Conservation (phyloP, 2,329 filamentous ascomycete species). For the Aureobasidium lini region DNA sequence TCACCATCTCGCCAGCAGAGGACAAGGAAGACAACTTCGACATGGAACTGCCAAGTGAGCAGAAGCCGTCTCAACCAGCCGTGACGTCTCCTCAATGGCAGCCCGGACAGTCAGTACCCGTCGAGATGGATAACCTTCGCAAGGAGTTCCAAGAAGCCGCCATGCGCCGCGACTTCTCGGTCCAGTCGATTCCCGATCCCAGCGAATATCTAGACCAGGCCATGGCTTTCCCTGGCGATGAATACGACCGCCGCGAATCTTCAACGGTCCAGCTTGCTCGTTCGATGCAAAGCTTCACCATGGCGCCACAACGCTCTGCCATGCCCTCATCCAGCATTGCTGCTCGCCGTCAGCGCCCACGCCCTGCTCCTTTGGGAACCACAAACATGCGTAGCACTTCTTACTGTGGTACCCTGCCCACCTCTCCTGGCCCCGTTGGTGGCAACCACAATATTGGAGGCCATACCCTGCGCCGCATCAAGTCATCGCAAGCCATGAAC, state of each 20-base stretch:
- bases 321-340: slow-evolving; percentile 32
- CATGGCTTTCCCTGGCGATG: slow-evolving; percentile 25
- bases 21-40: slow-evolving; percentile 4
- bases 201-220: slow-evolving; percentile 23
- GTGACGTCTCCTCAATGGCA: slow-evolving; percentile 26
- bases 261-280: slow-evolving; percentile 27
- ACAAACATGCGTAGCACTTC: slow-evolving; percentile 35
- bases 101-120: slow-evolving; percentile 29
- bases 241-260: slow-evolving; percentile 25
- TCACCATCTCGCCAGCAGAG: slow-evolving; percentile 10
- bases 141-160: slow-evolving; percentile 27
- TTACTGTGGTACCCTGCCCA: slow-evolving; percentile 33
- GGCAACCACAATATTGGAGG: slow-evolving; percentile 28
- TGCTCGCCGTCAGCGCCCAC: slow-evolving; percentile 32
- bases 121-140: slow-evolving; percentile 27
- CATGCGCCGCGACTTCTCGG: slow-evolving; percentile 16
- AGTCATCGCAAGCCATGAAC: slow-evolving; percentile 40
- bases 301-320: slow-evolving; percentile 26
- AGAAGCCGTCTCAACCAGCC: slow-evolving; percentile 7
- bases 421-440: slow-evolving; percentile 37
- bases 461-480: slow-evolving; percentile 39
- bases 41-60: neutral
- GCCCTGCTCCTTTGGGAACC: slow-evolving; percentile 33
- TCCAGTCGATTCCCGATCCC: slow-evolving; percentile 10
- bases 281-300: slow-evolving; percentile 29